phyloP scores from a whole-genome alignment of 352 stramenopile species.

The Albugo candida region DNA sequence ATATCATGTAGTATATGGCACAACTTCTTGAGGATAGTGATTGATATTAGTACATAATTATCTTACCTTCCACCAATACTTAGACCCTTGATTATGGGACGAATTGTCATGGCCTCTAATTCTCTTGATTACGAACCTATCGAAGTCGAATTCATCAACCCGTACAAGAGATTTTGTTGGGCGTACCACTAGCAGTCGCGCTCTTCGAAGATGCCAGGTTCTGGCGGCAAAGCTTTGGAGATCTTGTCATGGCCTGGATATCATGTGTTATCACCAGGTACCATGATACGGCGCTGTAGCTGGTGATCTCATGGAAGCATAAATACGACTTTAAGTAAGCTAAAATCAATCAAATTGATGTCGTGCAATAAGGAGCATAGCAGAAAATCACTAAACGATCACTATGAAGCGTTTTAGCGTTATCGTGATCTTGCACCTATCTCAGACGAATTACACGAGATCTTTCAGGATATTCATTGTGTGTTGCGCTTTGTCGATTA shows the following conservation, averaged over 20 bases:
- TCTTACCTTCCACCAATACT: conserved; percentile 16
- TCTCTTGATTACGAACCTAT: conserved; percentile 27
- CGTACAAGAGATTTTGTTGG: conserved; percentile 35
- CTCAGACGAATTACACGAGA: conserved; percentile 25
- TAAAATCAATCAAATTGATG: conserved; percentile 21
- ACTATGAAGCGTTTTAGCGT: conserved; percentile 60
- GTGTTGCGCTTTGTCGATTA: conserved; percentile 58
- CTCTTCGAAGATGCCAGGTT: conserved; percentile 38
- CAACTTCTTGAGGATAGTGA: conserved; percentile 17
- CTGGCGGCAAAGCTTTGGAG: conserved; percentile 23
- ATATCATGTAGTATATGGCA: conserved; percentile 16
- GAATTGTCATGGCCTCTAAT: conserved; percentile 14
- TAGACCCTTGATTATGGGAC: conserved; percentile 18
- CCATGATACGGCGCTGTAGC: conserved; percentile 49
- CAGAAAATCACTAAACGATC: conserved; percentile 24
- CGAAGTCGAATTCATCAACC: conserved; percentile 32
- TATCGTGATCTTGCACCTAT: conserved; percentile 28
- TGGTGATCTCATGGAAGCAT: conserved; percentile 23
- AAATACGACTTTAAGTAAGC: conserved; percentile 10
- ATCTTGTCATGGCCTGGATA: too few relatives aligned
- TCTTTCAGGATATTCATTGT: conserved; percentile 43
- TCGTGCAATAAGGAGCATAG: conserved; percentile 43
- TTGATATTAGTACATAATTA: conserved; percentile 28
- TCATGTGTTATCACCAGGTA: too few relatives aligned
- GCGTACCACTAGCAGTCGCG: conserved; percentile 40